Base-by-base conservation (phyloP, 225 moss, liverwort and hornwort species). In the Bryum argenteum region DNA sequence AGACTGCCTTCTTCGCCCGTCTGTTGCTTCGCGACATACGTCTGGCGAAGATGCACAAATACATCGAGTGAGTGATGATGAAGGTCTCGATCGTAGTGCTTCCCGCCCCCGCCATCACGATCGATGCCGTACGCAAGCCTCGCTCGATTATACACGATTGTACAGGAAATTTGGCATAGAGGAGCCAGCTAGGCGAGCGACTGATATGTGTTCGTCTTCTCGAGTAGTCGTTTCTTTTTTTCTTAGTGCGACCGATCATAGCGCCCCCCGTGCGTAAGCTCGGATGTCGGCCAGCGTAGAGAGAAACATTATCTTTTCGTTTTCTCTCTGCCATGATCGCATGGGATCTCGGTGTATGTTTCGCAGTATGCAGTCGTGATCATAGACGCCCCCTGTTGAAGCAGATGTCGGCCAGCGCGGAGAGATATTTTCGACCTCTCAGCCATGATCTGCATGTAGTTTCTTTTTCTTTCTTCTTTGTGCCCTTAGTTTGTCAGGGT, bases 1-100 rank as follows among this genome's bases (percentile, higher is more conserved):
- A 96, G 61, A 96, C 95, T 0, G 89, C 91, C 7, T 96, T 96
- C 69, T 96, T 91, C 26, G 81, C 88, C 4, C 88, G 95, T 0
- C 83, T 93, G 55, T 75, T 96, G 65, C 80, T 93, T 38, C 85
- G 88, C 10, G 86, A 93, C 71, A 89, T 96, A 47, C 83, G 88
- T 28, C 54, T 91, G 8, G 86, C 86, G 6, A 82, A 84, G 63
- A 66, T 91, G 3, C 81, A 80, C 55, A 87, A 84, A 8, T 91
- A 91, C 53, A 83, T 89, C 50, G 91, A 91, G 24, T 90, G 57
- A 85, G 18, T n/a, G n/a, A n/a, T n/a, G n/a, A n/a, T n/a, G n/a
- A n/a, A n/a, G n/a, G n/a, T 8, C 41, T 33, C 33, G 28, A 26
- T 58, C 42, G 26, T 18, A 3, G 37, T 40, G 48, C 19, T 14